Evolutionary conservation across 2,329 filamentous ascomycete species (phyloP).

Genomic region (Fusarium euwallaceae): DNA sequence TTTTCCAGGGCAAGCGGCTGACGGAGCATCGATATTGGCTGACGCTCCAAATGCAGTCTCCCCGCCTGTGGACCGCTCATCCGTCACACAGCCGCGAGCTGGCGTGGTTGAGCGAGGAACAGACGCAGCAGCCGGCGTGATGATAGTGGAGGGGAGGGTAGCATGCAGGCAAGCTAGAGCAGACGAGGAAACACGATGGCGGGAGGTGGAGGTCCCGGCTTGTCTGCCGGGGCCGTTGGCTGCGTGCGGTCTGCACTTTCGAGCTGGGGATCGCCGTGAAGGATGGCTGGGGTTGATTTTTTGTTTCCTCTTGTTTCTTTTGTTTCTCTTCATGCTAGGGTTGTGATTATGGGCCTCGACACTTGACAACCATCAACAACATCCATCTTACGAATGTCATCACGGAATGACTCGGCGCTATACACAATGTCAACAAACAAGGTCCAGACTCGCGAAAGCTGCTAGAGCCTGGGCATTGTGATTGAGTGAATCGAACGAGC

Average conservation of each 20-base stretch:
- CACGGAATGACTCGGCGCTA: not conserved
- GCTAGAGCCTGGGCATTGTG: constrained; percentile 31
- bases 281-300: constrained; percentile 23
- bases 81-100: constrained; percentile 47
- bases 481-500: constrained; percentile 31
- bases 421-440: constrained; percentile 9
- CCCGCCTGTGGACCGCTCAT: constrained; percentile 42
- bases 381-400: not conserved
- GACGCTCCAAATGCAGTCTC: constrained; percentile 46
- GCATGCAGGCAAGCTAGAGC: constrained; percentile 41
- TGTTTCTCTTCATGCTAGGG: constrained; percentile 15
- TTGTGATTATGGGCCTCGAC: constrained; percentile 1
- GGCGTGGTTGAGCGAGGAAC: constrained; percentile 35
- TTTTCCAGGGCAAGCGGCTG: constrained; percentile 58
- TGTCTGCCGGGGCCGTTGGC: constrained; percentile 11
- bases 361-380: not conserved
- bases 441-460: constrained; percentile 14
- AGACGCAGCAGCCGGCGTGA: constrained; percentile 38
- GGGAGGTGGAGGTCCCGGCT: constrained; percentile 26
- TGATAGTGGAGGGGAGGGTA: constrained; percentile 42
- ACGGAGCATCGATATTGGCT: constrained; percentile 68
- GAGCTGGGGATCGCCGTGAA: constrained; percentile 9
- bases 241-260: constrained; percentile 13
- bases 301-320: constrained; percentile 21
- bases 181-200: constrained; percentile 27